phyloP scores from a whole-genome alignment of 2,329 filamentous ascomycete species.

The Colletotrichum sp. region DNA sequence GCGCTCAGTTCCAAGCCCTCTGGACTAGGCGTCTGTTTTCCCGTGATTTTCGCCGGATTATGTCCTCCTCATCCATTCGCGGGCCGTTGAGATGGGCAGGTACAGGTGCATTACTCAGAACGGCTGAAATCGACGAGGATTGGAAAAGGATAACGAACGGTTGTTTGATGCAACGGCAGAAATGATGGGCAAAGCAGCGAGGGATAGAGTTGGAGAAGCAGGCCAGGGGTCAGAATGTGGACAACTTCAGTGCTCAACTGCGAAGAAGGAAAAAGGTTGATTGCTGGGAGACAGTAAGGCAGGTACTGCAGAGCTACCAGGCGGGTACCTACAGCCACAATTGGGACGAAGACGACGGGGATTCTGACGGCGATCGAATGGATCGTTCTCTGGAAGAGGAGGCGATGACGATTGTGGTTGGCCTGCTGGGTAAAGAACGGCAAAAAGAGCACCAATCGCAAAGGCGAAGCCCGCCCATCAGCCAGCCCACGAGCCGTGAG shows the following conservation, averaged over 20 bases:
- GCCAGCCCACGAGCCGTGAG: background rate
- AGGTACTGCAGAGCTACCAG: constrained; percentile 2
- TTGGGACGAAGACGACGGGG: background rate
- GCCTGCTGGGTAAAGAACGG: constrained; percentile 2
- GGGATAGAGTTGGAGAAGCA: constrained; percentile 5
- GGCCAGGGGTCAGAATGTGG: background rate
- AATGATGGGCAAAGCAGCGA: background rate
- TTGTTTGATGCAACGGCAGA: background rate
- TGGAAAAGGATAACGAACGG: background rate
- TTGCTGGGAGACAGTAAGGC: background rate
- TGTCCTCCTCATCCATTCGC: background rate
- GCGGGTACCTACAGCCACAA: background rate
- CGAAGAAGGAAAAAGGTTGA: background rate
- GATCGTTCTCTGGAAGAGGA: background rate
- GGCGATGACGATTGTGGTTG: background rate
- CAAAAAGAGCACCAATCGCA: constrained; percentile 14
- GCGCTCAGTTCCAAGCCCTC: constrained; percentile 4
- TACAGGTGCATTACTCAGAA: background rate
- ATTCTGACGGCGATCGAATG: background rate
- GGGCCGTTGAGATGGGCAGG: background rate
- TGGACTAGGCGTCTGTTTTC: background rate
- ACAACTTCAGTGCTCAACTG: background rate
- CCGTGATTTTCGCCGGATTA: background rate
- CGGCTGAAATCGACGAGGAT: background rate
- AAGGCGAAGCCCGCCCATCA: background rate